Evolutionary conservation across 306 rosid genomes (phyloP), one percentile per base, ranked within the genome.

Genomic region (Ammopiptanthus mongolicus): DNA sequence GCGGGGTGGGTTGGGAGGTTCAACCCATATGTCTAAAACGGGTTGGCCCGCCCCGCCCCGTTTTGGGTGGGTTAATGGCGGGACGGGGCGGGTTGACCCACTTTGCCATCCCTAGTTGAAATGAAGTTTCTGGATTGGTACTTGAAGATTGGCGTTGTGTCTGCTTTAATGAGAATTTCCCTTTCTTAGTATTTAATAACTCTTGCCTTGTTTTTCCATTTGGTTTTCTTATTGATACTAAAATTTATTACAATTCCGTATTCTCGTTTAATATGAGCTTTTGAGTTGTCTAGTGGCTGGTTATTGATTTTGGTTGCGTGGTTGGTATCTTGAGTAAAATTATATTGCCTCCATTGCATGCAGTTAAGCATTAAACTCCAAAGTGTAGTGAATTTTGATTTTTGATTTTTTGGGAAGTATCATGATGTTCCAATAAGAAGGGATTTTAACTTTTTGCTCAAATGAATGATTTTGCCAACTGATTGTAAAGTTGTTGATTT

Each of bases 41-140:
- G n/a, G n/a, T n/a, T n/a, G n/a, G n/a, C n/a, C n/a, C n/a, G n/a
- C n/a, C n/a, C n/a, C n/a, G n/a, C n/a, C n/a, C n/a, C n/a, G n/a
- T n/a, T n/a, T n/a, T n/a, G n/a, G n/a, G n/a, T n/a, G n/a, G n/a
- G n/a, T n/a, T n/a, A n/a, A n/a, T n/a, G n/a, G n/a, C n/a, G n/a
- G n/a, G n/a, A n/a, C n/a, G n/a, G n/a, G n/a, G n/a, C n/a, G n/a
- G n/a, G n/a, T n/a, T n/a, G n/a, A n/a, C n/a, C n/a, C n/a, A n/a
- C n/a, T n/a, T n/a, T n/a, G n/a, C n/a, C n/a, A n/a, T n/a, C n/a
- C n/a, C n/a, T n/a, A 85, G 89, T 61, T 58, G 59, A 76, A 70
- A 91, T 88, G 97, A 91, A 83, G 89, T 91, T 86, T 84, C 78
- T 88, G 22, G 92, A 87, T 74, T 94, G 98, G 98, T 94, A 94